Conservation (phyloP, 371 early-diverging fungal genomes). For the Smittium culicis region DNA sequence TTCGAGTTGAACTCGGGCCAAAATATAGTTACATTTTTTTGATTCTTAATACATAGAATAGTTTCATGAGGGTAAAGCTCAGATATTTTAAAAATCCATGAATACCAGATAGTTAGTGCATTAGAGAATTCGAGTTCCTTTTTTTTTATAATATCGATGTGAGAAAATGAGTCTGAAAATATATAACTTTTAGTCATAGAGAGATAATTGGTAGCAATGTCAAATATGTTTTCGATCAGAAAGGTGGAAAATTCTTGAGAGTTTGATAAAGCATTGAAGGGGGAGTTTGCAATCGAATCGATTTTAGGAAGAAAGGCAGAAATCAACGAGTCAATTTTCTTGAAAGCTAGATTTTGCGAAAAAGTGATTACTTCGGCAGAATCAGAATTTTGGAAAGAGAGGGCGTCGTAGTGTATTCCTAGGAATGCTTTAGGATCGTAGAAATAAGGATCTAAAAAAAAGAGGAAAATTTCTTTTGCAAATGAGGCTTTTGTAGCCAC, state of each 20-base stretch:
- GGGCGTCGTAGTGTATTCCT: background rate
- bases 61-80: background rate
- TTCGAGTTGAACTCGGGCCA: too few species aligned
- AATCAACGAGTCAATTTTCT: background rate
- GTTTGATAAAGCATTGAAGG: background rate
- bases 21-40: too few species aligned
- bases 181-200: too few species aligned
- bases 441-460: background rate
- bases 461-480: background rate
- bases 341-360: background rate
- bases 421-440: background rate
- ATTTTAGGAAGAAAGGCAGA: background rate
- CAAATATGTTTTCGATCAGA: background rate
- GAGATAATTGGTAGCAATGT: background rate
- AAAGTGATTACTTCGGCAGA: background rate
- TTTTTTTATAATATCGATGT: too few species aligned
- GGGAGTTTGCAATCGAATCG: background rate
- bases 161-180: too few species aligned
- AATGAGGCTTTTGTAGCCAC: background rate
- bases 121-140: background rate
- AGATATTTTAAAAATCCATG: background rate
- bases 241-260: background rate
- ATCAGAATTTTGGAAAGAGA: background rate
- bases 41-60: background rate
- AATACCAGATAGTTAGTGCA: background rate